A percentile compares a stretch with the other conserved stretches of the same genome.
These are phyloP conservation scores for Panus rudis DNA, from an alignment of 768 basidiomycete species.

Conservation along the genomic window DNA sequence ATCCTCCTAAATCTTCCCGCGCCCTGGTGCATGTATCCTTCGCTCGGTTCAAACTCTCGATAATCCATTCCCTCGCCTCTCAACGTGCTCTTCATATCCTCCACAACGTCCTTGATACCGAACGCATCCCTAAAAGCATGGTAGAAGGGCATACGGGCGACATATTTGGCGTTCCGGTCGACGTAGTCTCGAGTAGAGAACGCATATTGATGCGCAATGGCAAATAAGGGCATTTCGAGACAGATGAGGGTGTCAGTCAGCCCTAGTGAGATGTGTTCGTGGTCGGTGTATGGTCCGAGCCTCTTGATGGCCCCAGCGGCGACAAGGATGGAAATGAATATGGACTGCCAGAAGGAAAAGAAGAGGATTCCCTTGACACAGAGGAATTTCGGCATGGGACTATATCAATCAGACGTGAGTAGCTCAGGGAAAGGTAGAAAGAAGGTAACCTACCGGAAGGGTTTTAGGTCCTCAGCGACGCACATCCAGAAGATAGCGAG, in stretches of 20 bases:
- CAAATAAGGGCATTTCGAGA: constrained; percentile 96
- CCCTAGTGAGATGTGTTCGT: constrained; percentile 84
- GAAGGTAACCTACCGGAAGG: constrained; percentile 58
- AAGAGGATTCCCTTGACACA: constrained; percentile 98
- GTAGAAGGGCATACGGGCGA: constrained; percentile 84
- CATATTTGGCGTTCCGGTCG: constrained; percentile 50
- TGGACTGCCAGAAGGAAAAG: constrained; percentile 97
- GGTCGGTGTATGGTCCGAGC: constrained; percentile 83
- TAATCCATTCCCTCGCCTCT: constrained; percentile 91
- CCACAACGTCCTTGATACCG: constrained; percentile 77
- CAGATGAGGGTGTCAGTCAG: constrained; percentile 90
- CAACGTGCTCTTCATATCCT: constrained; percentile 77
- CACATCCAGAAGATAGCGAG: constrained; percentile 97
- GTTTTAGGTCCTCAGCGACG: constrained; percentile 81
- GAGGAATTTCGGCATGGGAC: constrained; percentile 94
- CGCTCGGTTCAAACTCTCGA: constrained; percentile 92
- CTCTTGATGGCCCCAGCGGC: constrained; percentile 67
- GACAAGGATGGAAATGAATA: constrained; percentile 82
- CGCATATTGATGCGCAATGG: constrained; percentile 90
- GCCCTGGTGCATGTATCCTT: constrained; percentile 89
- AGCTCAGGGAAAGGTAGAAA: not conserved
- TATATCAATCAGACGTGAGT: constrained; percentile 19
- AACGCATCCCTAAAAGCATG: constrained; percentile 88
- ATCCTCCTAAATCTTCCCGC: constrained; percentile 81
- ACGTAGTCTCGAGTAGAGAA: constrained; percentile 90